phyloP scores from a whole-genome alignment of 768 basidiomycete genomes.

The Rhizopogon roseolus region DNA sequence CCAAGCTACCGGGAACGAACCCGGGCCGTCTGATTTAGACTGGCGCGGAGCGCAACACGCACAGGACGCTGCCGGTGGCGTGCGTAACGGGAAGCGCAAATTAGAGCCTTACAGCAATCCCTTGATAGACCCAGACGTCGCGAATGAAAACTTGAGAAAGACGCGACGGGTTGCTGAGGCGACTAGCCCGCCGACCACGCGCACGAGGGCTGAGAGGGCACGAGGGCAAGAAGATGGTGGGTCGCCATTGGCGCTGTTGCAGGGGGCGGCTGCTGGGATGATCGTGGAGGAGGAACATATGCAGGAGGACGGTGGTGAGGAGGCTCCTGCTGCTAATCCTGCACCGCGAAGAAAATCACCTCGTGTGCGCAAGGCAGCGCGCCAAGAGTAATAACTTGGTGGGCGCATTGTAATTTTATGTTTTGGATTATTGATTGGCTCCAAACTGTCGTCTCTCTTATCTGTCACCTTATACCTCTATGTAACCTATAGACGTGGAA shows the following conservation, averaged over 20 bases:
- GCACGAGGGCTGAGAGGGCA: conserved; percentile 8
- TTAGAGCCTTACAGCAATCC: conserved; percentile 22
- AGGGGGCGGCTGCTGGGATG: conserved; percentile 23
- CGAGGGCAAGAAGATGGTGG: conserved; percentile 15
- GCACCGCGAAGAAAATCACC: not conserved
- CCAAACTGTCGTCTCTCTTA: not conserved
- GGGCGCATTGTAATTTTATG: not conserved
- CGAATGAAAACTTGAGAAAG: conserved; percentile 18
- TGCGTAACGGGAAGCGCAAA: conserved; percentile 34
- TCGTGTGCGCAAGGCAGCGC: not conserved
- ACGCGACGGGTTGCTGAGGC: conserved; percentile 12
- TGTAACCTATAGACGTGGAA: not conserved
- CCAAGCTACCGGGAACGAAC: conserved; percentile 39
- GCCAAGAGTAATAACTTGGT: not conserved
- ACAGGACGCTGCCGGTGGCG: conserved; percentile 16
- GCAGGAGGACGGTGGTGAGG: conserved; percentile 17
- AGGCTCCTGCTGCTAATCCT: not conserved
- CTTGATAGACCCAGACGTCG: conserved; percentile 13
- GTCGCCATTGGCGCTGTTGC: conserved; percentile 12
- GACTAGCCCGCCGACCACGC: conserved; percentile 8
- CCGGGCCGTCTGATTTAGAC: conserved; percentile 46
- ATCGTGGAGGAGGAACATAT: conserved; percentile 22
- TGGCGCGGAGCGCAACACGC: conserved; percentile 46
- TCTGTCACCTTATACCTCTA: not conserved
- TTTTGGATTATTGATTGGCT: not conserved